Evolutionary conservation across 108 stramenopile genomes (phyloP).

Genomic region (Bacterosira constricta): DNA sequence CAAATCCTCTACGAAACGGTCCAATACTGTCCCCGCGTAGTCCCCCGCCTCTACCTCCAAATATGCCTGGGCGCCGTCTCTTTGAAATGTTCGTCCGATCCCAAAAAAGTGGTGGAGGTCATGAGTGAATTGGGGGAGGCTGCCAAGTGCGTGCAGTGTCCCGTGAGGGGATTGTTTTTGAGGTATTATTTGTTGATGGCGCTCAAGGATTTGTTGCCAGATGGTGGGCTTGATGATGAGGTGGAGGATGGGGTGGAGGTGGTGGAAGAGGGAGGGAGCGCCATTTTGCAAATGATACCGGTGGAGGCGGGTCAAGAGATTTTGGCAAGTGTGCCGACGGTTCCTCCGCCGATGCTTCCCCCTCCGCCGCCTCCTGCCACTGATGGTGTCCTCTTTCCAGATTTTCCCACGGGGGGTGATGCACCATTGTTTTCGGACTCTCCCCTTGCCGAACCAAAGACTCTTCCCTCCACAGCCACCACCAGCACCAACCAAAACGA

Average conservation of each 20-base stretch:
- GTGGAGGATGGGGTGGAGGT: conserved; percentile 26
- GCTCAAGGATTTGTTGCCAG: conserved; percentile 92
- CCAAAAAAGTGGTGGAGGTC: conserved; percentile 84
- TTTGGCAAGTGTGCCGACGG: neutral
- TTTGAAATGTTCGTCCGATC: conserved; percentile 80
- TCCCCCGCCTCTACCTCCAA: conserved; percentile 97
- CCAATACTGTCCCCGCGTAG: conserved; percentile 92
- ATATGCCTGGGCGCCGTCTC: conserved; percentile 95
- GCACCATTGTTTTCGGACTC: conserved; percentile 18
- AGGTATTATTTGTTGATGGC: conserved; percentile 94
- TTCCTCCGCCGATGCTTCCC: conserved; percentile 22
- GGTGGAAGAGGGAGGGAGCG: neutral
- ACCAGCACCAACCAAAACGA: neutral
- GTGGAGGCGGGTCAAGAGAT: neutral
- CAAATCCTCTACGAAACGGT: conserved; percentile 92
- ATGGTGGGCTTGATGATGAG: conserved; percentile 62
- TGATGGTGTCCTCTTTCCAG: conserved; percentile 1
- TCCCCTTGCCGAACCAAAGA: neutral
- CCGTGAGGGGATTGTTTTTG: conserved; percentile 97
- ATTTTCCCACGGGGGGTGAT: neutral
- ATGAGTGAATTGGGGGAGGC: conserved; percentile 95
- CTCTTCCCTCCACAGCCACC: conserved; percentile 13
- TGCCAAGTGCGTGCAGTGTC: conserved; percentile 98
- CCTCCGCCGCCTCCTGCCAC: conserved; percentile 17
- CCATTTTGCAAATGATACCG: neutral